These are phyloP conservation scores for Dryas drummondii DNA, from an alignment of 306 rosid genomes.

Conservation along the genomic window DNA sequence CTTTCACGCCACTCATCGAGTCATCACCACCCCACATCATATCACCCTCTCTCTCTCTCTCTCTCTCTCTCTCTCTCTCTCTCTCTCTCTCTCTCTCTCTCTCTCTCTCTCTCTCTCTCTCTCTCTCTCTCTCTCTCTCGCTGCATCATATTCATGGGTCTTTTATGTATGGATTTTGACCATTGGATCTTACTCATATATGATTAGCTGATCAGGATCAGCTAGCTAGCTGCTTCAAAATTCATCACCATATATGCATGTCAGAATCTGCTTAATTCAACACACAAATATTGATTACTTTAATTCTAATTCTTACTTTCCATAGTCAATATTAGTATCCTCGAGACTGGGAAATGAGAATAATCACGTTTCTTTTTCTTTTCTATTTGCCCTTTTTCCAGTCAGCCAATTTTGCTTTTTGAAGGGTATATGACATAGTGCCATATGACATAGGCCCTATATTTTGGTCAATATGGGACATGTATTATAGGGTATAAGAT, in stretches of 20 bases:
- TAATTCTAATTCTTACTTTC: background rate
- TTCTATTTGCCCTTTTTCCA: background rate
- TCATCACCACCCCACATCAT: background rate
- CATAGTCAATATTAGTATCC: background rate
- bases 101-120: background rate
- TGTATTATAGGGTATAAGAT: too few species aligned
- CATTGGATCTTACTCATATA: background rate
- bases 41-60: background rate
- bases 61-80: background rate
- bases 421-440: too few species aligned
- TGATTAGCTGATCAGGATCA: background rate
- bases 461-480: too few species aligned
- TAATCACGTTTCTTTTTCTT: background rate
- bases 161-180: background rate
- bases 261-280: too few species aligned
- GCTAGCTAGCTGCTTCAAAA: background rate
- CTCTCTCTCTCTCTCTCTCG: background rate
- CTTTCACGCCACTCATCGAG: conserved; percentile 35
- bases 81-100: background rate
- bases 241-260: too few species aligned
- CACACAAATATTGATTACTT: too few species aligned
- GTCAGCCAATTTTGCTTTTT: background rate
- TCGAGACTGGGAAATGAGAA: background rate
- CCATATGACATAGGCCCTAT: too few species aligned
- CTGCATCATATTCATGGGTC: background rate